Evolutionary conservation across 1,284 basidiomycete species (phyloP), one percentile per base, ranked within the genome.

Genomic region (Malassezia sp.): DNA sequence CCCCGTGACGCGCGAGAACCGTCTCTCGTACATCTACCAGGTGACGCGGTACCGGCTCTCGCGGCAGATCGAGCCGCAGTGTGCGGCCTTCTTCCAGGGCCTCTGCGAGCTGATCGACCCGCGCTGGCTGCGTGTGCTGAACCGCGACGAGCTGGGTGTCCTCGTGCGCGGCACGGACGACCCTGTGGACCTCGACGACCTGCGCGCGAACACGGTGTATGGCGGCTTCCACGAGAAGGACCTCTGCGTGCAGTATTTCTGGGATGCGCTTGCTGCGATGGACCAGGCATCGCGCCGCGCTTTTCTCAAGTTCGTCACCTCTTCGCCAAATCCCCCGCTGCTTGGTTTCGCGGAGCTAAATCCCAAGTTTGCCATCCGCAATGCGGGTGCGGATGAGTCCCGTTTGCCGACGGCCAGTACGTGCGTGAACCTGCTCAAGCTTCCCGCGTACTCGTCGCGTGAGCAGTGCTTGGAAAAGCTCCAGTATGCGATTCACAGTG

Each of bases 1-100:
- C 18, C 75, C 86, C 0, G 89, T 97, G 15, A 93, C 90, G 10
- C 78, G 79, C 36, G 84, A 89, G 58, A 97, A 97, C 64, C 74
- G 85, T 33, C 77, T 93, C 45, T 80, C 83, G 44, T 74, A 96
- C 71, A 95, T 97, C 57, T 83, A 85, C 61, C 78, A 87, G 12
- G 79, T 95, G 20, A 85, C 86, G 45, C 82, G 89, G 71, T 89
- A 90, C 71, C 83, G 82, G 38, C 77, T 97, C 21, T 88, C 81
- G 65, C 80, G 78, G 58, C 90, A 96, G 72, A 91, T 97, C 36
- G 58, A 58, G 29, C 53, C 54, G 45, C 91, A 97, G 73, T 86
- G 82, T 61, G 78, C 80, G 38, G 86, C 75, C 0, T 76, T 76
- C 63, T 74, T 76, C 57, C 57, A 62, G 5, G 67, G 67, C 9